Base-by-base conservation (phyloP, 257 asterid species). In the Rubia yunnanensis region DNA sequence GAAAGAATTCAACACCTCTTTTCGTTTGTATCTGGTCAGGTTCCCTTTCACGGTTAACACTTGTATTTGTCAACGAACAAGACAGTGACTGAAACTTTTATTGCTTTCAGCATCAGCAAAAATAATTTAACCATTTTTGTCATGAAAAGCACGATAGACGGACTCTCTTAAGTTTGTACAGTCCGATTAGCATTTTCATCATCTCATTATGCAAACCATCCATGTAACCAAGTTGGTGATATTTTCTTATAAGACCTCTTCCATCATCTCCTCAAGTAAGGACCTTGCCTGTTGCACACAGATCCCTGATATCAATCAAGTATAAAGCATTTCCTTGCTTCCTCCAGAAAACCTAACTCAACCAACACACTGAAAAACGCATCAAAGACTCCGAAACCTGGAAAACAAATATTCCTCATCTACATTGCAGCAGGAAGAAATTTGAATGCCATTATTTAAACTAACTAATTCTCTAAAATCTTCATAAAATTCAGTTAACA, bases 351-450 rank as follows among this genome's bases (percentile, higher is more conserved):
- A 8, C 83, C 96, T 77, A 83, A 67, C 73, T 89, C 95, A 74
- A 92, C 76, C 56, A 87, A 72, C 34, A 84, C 95, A 70, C 88
- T 82, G 72, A 89, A 89, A 30, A 89, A 79, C 30, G 79, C 80
- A 72, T 89, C 97, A 70, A 87, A 92, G 39, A 92, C 91, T 46
- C 95, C 96, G 59, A 78, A 84, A 55, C 98, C 94, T 4, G 91
- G 86, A 22, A 78, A 34, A 27, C 86, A 83, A 70, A 82, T 78
- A 58, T 77, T 84, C 75, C 89, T 77, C 15, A 46, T 89, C 80
- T 66, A 92, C 59, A 71, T 64, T 54, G 41, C 64, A 61, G 68
- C 75, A 53, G 3, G 69, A 77, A 35, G 76, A 60, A 31, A 41
- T 64, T 49, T 70, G 41, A 28, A 54, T 48, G 61, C 72, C 80